Evolutionary conservation across 768 basidiomycete genomes (phyloP).

Genomic region (Amanita pseudoporphyria): DNA sequence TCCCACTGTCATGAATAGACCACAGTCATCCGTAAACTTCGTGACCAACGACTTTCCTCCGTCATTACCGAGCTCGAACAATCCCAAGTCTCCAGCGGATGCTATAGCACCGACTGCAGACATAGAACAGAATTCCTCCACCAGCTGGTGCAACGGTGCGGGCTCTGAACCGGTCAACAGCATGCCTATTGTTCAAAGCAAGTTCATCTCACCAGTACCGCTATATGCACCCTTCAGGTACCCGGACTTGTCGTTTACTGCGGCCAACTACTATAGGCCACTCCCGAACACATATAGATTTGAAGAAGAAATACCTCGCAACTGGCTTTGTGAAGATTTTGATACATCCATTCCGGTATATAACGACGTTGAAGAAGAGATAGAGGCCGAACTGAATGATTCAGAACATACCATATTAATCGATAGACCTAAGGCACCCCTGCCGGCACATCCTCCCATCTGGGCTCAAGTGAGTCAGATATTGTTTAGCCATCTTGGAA

Average conservation of each 20-base stretch:
- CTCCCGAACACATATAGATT: not conserved
- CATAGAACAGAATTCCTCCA: not conserved
- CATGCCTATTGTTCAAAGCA: too few species aligned
- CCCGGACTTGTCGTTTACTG: not conserved
- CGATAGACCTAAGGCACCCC: slow-evolving; percentile 13
- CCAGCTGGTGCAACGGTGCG: not conserved
- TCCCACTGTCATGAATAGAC: not conserved
- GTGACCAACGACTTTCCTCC: too few species aligned
- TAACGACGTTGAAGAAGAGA: slow-evolving; percentile 1
- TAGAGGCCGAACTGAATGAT: not conserved
- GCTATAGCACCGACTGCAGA: not conserved
- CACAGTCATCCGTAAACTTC: not conserved
- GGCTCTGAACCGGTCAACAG: too few species aligned
- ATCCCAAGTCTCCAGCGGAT: not conserved
- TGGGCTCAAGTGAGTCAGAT: slow-evolving; percentile 30
- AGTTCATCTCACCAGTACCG: not conserved
- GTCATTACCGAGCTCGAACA: not conserved
- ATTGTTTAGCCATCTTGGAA: not conserved
- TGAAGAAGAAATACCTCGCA: not conserved
- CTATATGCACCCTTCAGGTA: not conserved
- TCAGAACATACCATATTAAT: not conserved
- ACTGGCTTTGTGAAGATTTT: not conserved
- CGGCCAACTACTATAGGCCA: not conserved
- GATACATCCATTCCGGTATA: not conserved
- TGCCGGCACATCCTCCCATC: slow-evolving; percentile 26